These are phyloP conservation scores for Berberis thunbergii DNA, from an alignment of 164 flowering plant genomes.

Conservation along the genomic window DNA sequence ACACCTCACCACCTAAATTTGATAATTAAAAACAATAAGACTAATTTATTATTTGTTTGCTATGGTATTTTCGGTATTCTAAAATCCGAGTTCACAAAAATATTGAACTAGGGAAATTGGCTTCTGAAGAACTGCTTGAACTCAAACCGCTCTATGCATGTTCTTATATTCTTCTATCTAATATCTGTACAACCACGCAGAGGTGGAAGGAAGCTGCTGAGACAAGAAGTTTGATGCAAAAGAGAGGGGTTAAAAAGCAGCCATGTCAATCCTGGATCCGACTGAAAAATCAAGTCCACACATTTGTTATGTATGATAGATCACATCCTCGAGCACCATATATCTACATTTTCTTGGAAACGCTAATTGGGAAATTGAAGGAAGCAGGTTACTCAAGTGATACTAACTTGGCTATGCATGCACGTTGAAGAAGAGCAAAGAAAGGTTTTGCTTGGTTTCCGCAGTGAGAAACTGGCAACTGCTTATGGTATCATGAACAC, in stretches of 20 bases:
- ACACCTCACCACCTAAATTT: too few species aligned
- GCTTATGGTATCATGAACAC: constrained; percentile 38
- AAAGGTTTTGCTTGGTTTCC: constrained; percentile 32
- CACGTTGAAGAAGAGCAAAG: constrained; percentile 41
- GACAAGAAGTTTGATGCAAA: constrained; percentile 44
- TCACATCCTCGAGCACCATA: constrained; percentile 25
- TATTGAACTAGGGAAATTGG: constrained; percentile 38
- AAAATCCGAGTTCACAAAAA: constrained; percentile 50
- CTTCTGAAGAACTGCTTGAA: constrained; percentile 28
- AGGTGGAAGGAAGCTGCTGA: constrained; percentile 56
- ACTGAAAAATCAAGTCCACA: constrained; percentile 28
- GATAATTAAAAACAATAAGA: constrained; percentile 22
- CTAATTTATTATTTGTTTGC: constrained; percentile 38
- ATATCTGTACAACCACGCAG: constrained; percentile 27
- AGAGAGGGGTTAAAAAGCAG: constrained; percentile 34
- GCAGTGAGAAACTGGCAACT: constrained; percentile 45
- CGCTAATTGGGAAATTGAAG: constrained; percentile 28
- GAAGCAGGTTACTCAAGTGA: constrained; percentile 34
- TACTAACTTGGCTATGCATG: constrained; percentile 25
- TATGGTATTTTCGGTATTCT: constrained; percentile 32
- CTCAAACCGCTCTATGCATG: constrained; percentile 36
- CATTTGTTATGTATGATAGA: constrained; percentile 31
- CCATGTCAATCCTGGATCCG: constrained; percentile 66
- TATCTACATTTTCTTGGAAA: constrained; percentile 35
- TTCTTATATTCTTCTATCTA: constrained; percentile 42